Evolutionary conservation across 768 basidiomycete species (phyloP), one percentile per base, ranked within the genome.

Genomic region (Coprinopsis strossmayeri): DNA sequence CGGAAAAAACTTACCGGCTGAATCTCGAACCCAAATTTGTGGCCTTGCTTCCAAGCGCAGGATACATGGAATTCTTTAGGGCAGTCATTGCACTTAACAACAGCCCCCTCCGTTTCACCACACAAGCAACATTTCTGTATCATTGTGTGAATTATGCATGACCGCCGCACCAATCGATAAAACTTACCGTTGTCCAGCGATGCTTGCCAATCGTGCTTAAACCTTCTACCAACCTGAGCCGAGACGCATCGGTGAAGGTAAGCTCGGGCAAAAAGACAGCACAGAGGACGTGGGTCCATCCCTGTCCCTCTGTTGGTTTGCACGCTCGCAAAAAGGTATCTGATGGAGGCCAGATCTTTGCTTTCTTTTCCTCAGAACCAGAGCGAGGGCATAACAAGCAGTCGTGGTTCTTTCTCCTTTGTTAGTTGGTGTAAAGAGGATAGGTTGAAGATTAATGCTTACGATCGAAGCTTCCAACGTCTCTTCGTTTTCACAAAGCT

Each of bases 11-110:
- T 60, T 55, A 87, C 91, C 28, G 84, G 77, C 57, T 86, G 85
- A 34, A 98, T 79, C 68, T 98, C 94, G 64, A 99, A 96, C 24
- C 91, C 93, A 55, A 98, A 93, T 55, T 74, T 84, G 68, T 86
- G 81, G 0, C 86, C 86, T 34, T 81, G 71, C 46, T 74, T 77
- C 89, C 91, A 97, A 17, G 91, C 96, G 63, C 96, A 99, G 0
- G 90, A 84, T 5, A 84, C 73, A 62, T 99, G 96, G 62, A 84
- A 92, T 55, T 87, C 81, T 45, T 74, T 78, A 13, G 68, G 64
- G 61, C 96, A 97, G 57, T 92, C 91, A 34, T 69, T 77, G 68
- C 96, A 99, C 35, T 81, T 78, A 24, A 94, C 72, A 34, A 87
- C 85, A 2, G 90, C 89, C 5, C 95, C 95, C 27, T 82, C 79